Evolutionary conservation across 2,329 filamentous ascomycete genomes (phyloP).

Genomic region (Rhinocladiella mackenziei): DNA sequence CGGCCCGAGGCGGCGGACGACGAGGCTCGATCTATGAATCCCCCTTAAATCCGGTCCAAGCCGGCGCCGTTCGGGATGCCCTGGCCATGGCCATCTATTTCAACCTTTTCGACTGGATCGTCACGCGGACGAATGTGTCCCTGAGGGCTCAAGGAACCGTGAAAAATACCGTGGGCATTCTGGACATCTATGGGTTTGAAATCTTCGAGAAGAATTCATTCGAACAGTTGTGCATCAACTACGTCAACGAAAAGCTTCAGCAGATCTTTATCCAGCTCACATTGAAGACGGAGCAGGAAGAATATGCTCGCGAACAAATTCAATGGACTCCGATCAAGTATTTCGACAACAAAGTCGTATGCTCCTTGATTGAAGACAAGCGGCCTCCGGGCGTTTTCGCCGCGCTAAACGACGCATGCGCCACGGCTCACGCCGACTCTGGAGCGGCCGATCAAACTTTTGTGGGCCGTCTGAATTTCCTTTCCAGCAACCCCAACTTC

Average conservation of each 20-base stretch:
- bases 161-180: conserved; percentile 84
- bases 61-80: conserved; percentile 80
- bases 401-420: conserved; percentile 93
- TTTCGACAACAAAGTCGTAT: conserved; percentile 99
- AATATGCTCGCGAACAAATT: conserved; percentile 93
- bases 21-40: conserved; percentile 66
- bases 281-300: conserved; percentile 92
- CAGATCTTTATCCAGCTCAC: conserved; percentile 99
- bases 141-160: conserved; percentile 72
- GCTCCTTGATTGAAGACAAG: conserved; percentile 89
- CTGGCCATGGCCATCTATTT: conserved; percentile 93
- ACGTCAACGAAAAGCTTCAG: conserved; percentile 98
- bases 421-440: conserved; percentile 95
- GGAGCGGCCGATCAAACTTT: conserved; percentile 93
- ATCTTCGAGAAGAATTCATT: conserved; percentile 99
- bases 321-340: conserved; percentile 99
- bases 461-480: conserved; percentile 84
- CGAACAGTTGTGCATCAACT: conserved; percentile 98
- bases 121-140: conserved; percentile 83
- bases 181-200: conserved; percentile 99
- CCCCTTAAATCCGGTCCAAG: conserved; percentile 83
- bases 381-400: conserved; percentile 90
- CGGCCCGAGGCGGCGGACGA: conserved; percentile 57
- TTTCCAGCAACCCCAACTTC: conserved; percentile 82
- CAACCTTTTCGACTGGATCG: conserved; percentile 98